phyloP scores from a whole-genome alignment of 2,329 filamentous ascomycete genomes.

The Penicillium italicum region DNA sequence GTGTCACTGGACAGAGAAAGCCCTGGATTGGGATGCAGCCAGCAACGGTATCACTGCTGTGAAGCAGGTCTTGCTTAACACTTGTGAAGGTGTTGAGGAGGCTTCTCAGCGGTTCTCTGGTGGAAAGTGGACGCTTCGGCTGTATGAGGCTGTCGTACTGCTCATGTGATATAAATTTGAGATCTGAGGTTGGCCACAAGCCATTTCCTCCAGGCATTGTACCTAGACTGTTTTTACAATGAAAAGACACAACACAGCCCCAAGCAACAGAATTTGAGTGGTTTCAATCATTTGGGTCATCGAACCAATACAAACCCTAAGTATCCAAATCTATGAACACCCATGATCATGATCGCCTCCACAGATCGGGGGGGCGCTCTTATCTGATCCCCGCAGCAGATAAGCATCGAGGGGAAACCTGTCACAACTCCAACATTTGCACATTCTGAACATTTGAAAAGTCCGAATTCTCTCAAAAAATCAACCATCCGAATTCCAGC shows the following conservation, averaged over 20 bases:
- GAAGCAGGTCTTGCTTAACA: conserved; percentile 33
- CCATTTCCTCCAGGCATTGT: background rate
- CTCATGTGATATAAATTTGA: conserved; percentile 17
- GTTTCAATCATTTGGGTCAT: no score
- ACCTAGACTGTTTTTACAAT: background rate
- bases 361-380: conserved; percentile 4
- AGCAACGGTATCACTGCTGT: conserved; percentile 26
- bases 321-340: background rate
- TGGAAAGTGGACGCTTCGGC: conserved; percentile 31
- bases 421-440: background rate
- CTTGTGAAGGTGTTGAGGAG: conserved; percentile 24
- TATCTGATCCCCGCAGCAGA: conserved; percentile 25
- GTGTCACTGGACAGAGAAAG: conserved; percentile 36
- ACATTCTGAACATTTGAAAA: background rate
- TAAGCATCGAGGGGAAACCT: conserved; percentile 9
- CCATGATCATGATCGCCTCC: no score
- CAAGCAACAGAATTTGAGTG: background rate
- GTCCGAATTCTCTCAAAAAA: background rate
- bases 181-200: background rate
- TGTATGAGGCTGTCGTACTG: conserved; percentile 34
- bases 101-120: conserved; percentile 23
- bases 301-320: background rate
- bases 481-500: background rate
- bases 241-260: background rate
- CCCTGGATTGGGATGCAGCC: conserved; percentile 31